Percentiles rank a stretch among this genome's conserved stretches.
These are phyloP conservation scores for Neocallimastix lanati DNA, from an alignment of 192 early-diverging fungal genomes.

Conservation along the genomic window DNA sequence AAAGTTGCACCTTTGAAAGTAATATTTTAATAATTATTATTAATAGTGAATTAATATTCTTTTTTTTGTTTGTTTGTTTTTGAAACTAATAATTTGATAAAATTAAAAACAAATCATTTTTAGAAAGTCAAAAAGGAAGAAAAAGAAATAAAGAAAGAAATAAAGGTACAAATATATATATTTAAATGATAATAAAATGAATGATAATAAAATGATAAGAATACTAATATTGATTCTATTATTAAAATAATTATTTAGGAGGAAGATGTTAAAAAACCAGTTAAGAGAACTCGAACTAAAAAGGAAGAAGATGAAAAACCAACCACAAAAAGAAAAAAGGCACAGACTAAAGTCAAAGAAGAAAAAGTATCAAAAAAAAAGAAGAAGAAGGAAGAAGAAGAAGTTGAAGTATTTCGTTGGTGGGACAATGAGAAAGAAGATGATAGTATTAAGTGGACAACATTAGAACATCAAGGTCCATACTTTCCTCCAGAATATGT, in stretches of 20 bases:
- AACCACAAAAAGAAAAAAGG: background rate
- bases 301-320: background rate
- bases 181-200: no score
- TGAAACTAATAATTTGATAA: background rate
- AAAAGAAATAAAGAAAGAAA: no score
- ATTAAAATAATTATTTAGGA: background rate
- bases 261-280: background rate
- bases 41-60: background rate
- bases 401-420: conserved; percentile 18
- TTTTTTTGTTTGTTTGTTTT: background rate
- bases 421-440: conserved; percentile 15
- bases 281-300: background rate
- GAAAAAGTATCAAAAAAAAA: conserved; percentile 2
- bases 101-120: no score
- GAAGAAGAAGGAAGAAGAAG: conserved; percentile 8
- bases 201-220: background rate
- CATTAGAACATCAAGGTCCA: conserved; percentile 72
- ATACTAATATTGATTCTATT: background rate
- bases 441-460: conserved; percentile 60
- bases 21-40: background rate
- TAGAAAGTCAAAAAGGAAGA: no score
- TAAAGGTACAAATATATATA: no score
- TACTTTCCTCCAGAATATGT: conserved; percentile 78
- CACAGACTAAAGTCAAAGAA: background rate
- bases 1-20: background rate